Evolutionary conservation across 2,329 filamentous ascomycete species (phyloP).

Genomic region (Pestalotiopsis sp.): DNA sequence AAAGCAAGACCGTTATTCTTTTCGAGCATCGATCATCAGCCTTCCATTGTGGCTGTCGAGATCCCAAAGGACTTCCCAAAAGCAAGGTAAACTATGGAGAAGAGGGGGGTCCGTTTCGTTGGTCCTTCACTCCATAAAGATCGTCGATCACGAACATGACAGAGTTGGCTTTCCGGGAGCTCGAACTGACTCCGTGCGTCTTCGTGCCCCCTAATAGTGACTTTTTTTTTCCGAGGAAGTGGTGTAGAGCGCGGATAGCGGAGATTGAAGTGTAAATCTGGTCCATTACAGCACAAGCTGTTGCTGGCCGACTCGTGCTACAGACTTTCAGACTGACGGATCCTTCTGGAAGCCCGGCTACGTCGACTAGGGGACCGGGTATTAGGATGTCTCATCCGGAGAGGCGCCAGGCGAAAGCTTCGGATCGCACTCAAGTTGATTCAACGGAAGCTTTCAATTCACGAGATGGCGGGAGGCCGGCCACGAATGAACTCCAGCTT

Average conservation of each 20-base stretch:
- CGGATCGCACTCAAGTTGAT: neutral
- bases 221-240: neutral
- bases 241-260: neutral
- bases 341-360: conserved; percentile 12
- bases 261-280: neutral
- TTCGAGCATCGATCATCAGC: neutral
- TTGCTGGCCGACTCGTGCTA: neutral
- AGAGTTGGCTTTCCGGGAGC: neutral
- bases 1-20: no score
- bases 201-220: neutral
- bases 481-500: neutral
- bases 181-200: neutral
- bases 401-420: neutral
- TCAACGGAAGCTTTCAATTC: conserved; percentile 3
- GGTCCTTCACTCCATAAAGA: neutral
- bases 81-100: neutral
- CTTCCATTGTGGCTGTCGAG: neutral
- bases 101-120: neutral
- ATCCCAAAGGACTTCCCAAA: neutral
- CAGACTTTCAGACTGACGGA: neutral
- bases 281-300: neutral
- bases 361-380: conserved; percentile 24
- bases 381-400: conserved; percentile 21
- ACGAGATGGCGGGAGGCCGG: neutral
- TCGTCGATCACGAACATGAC: neutral